Evolutionary conservation across 768 basidiomycete genomes (phyloP).

Genomic region (Phylloporus rhodoxanthus): DNA sequence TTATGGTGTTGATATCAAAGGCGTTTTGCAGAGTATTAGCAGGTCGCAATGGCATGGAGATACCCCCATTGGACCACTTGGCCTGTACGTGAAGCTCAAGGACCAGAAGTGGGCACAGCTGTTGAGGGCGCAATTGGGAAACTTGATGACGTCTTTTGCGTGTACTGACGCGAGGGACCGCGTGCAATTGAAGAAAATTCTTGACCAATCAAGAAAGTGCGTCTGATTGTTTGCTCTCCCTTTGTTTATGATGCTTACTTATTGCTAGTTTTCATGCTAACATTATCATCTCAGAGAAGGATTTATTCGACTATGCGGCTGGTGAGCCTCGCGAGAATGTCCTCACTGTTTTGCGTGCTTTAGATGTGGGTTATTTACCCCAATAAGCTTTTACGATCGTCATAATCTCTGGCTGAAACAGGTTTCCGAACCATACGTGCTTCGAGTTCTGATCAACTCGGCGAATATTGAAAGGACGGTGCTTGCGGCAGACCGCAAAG

Average conservation of each 20-base stretch:
- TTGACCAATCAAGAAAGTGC: slow-evolving; percentile 59
- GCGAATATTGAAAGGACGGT: slow-evolving; percentile 65
- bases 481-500: slow-evolving; percentile 56
- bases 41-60: slow-evolving; percentile 57
- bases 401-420: slow-evolving; percentile 27
- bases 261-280: slow-evolving; percentile 38
- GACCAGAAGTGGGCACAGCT: slow-evolving; percentile 62
- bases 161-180: slow-evolving; percentile 68
- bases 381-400: too few species aligned
- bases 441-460: slow-evolving; percentile 77
- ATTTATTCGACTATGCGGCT: slow-evolving; percentile 71
- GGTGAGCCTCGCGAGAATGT: slow-evolving; percentile 65
- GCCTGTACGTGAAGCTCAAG: slow-evolving; percentile 66
- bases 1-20: slow-evolving; percentile 59
- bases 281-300: slow-evolving; percentile 63
- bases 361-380: slow-evolving; percentile 57
- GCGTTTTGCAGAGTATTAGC: slow-evolving; percentile 49
- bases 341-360: slow-evolving; percentile 73
- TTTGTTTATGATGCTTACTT: slow-evolving; percentile 7
- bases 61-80: slow-evolving; percentile 73
- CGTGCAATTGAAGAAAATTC: slow-evolving; percentile 47
- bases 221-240: slow-evolving; percentile 22
- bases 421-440: slow-evolving; percentile 69
- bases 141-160: slow-evolving; percentile 61
- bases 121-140: slow-evolving; percentile 58